Evolutionary conservation across 1,284 basidiomycete genomes (phyloP).

Genomic region (Ustilago shanxiensis): DNA sequence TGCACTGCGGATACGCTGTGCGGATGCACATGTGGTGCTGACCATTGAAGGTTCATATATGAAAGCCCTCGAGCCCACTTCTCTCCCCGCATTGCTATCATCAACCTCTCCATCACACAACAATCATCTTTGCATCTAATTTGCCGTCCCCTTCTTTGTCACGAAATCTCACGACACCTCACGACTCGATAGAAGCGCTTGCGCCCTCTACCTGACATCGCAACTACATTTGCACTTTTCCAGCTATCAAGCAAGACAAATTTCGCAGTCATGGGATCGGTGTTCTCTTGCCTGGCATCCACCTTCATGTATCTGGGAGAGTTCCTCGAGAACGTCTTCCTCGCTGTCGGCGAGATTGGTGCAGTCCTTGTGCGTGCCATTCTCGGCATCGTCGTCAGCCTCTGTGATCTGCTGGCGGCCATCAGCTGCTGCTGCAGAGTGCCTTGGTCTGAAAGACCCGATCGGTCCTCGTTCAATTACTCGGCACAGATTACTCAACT

Average conservation of each 20-base stretch:
- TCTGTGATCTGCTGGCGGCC: slow-evolving; percentile 62
- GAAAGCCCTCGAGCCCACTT: neutral
- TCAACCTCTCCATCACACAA: neutral
- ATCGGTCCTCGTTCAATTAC: slow-evolving; percentile 41
- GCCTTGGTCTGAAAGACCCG: slow-evolving; percentile 56
- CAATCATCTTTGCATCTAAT: neutral
- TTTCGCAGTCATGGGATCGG: slow-evolving; percentile 49
- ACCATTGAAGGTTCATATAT: slow-evolving; percentile 4
- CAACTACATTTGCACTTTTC: neutral
- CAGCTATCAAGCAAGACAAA: neutral
- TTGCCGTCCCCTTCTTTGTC: neutral
- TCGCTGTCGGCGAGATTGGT: slow-evolving; percentile 57
- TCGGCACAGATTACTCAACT: slow-evolving; percentile 10
- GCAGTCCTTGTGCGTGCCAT: slow-evolving; percentile 52
- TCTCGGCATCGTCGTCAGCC: slow-evolving; percentile 54
- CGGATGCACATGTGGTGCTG: neutral
- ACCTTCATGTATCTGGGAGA: slow-evolving; percentile 54
- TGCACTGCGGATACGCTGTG: neutral
- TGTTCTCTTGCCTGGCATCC: slow-evolving; percentile 56
- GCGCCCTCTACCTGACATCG: neutral
- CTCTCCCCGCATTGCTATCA: neutral
- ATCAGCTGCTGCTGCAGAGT: slow-evolving; percentile 59
- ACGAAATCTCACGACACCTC: slow-evolving; percentile 17
- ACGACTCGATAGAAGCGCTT: neutral
- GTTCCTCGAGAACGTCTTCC: slow-evolving; percentile 48